Percentiles rank a stretch among this genome's conserved stretches.
These are phyloP conservation scores for Solidago caesia DNA, from an alignment of 129 eudicot species.

Conservation along the genomic window DNA sequence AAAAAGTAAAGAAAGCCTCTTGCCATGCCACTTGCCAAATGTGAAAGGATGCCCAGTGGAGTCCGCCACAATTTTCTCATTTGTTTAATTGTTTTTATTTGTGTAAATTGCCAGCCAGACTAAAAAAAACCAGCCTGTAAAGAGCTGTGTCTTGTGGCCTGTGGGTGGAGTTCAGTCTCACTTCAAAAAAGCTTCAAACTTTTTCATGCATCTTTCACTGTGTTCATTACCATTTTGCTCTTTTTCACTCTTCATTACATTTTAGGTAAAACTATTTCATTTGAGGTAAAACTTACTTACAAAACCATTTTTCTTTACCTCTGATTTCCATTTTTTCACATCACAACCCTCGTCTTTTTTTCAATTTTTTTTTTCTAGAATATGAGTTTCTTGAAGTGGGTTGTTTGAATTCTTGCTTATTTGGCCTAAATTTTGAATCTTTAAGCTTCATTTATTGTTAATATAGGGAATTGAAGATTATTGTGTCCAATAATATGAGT, in stretches of 20 bases:
- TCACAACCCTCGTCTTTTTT: constrained; percentile 20
- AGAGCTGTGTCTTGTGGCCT: constrained; percentile 43
- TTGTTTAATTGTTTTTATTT: neutral
- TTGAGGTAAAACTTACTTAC: constrained; percentile 20
- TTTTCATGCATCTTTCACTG: constrained; percentile 10
- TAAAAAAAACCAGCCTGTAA: constrained; percentile 77
- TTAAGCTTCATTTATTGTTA: constrained; percentile 7
- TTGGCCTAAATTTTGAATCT: constrained; percentile 26
- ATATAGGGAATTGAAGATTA: neutral
- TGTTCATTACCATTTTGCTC: constrained; percentile 13
- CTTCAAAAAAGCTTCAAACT: constrained; percentile 39
- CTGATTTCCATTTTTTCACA: neutral
- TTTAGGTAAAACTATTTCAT: constrained; percentile 25
- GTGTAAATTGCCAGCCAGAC: constrained; percentile 19
- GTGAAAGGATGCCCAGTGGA: too few species aligned
- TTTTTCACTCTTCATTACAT: constrained; percentile 21
- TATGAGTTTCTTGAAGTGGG: neutral
- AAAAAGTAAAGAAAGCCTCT: too few species aligned
- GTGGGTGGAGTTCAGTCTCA: neutral
- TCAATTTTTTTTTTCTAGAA: neutral
- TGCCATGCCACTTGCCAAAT: too few species aligned
- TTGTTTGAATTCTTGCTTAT: neutral
- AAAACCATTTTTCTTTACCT: neutral
- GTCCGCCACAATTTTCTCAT: too few species aligned
- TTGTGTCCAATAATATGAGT: constrained; percentile 16